phyloP scores from a whole-genome alignment of 129 eudicot species.

The Apium graveolens region DNA sequence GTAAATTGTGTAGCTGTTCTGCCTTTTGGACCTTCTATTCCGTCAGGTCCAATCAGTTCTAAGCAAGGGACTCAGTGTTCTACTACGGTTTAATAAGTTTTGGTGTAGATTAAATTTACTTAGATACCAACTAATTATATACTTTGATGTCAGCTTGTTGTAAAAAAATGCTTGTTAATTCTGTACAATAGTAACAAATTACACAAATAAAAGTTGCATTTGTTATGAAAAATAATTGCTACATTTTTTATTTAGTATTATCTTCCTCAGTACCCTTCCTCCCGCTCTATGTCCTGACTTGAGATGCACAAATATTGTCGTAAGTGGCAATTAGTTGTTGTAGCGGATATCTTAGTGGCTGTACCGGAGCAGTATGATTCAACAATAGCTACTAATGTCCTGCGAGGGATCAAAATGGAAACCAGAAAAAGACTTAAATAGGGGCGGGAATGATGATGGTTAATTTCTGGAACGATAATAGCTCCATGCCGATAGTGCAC shows the following conservation, averaged over 20 bases:
- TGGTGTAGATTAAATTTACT: background rate
- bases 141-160: background rate
- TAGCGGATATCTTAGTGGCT: background rate
- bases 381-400: background rate
- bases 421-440: background rate
- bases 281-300: background rate
- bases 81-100: constrained; percentile 35
- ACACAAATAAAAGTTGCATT: background rate
- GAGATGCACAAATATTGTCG: background rate
- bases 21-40: constrained; percentile 47
- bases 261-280: background rate
- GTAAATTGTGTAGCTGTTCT: constrained; percentile 60
- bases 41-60: constrained; percentile 49
- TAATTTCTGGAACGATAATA: background rate
- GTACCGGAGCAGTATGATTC: background rate
- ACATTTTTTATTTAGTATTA: background rate
- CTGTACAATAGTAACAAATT: background rate
- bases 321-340: background rate
- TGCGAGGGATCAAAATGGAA: background rate
- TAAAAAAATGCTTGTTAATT: background rate
- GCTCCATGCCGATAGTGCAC: background rate
- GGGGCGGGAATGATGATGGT: background rate
- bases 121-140: background rate
- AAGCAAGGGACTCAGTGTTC: constrained; percentile 64
- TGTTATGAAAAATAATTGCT: background rate